Percentiles rank a stretch among this genome's conserved stretches.
Evolutionary conservation across 1,139 yeast species (phyloP).

Genomic region (Saccharomyces hybrid): DNA sequence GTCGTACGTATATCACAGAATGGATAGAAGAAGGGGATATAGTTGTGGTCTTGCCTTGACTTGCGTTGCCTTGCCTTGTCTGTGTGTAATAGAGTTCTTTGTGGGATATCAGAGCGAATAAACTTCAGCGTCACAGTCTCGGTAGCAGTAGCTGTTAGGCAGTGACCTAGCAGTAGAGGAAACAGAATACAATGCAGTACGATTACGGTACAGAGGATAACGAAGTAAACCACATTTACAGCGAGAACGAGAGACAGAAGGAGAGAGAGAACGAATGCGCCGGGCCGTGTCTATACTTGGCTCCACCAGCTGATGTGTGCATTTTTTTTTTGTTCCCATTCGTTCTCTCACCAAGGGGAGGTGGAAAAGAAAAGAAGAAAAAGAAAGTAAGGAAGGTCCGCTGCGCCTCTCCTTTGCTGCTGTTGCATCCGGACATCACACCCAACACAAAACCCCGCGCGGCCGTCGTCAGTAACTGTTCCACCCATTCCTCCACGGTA

Average conservation of each 20-base stretch:
- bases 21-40: neutral
- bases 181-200: neutral
- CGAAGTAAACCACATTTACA: neutral
- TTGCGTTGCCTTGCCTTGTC: constrained; percentile 1
- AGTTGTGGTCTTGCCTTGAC: neutral
- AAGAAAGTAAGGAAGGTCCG: neutral
- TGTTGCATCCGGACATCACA: neutral
- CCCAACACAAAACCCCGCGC: neutral
- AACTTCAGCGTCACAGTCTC: neutral
- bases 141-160: neutral
- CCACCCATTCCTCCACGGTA: neutral
- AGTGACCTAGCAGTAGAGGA: neutral
- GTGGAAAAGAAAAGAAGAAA: neutral
- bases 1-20: constrained; percentile 1
- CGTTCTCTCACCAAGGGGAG: neutral
- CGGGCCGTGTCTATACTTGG: neutral
- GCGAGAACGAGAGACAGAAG: neutral
- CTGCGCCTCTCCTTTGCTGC: neutral
- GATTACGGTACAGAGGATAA: neutral
- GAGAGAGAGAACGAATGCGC: neutral
- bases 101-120: neutral
- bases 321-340: neutral
- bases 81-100: neutral
- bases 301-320: neutral
- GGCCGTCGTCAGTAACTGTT: neutral